Evolutionary conservation across 169 alveolate genomes (phyloP), one percentile per base, ranked within the genome.

Genomic region (Toxoplasma gondii): DNA sequence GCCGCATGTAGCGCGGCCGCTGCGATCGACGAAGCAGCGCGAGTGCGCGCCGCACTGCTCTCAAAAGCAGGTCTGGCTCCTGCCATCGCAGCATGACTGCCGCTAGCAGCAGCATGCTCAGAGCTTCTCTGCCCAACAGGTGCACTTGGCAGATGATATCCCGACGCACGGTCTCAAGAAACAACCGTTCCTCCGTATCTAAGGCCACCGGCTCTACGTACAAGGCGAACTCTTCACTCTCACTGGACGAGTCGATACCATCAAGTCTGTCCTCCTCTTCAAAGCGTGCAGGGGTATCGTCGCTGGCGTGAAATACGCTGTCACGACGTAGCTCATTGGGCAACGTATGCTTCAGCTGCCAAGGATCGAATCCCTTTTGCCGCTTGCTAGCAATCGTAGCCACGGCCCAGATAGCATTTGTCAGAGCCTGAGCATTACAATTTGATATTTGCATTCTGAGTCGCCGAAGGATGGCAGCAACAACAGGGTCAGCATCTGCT

Each of bases 101-200:
- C 39, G 84, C 39, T 1, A 74, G 84, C 84, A 74, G 43, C 84
- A 74, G 84, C 84, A 74, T 74, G 43, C 84, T 74, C 39, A 74
- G 84, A 17, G 84, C 49, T n/a, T 31, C 84, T n/a, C 19, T 74
- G 39, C 43, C 84, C 19, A 74, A 12, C 49, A 34, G 38, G 43
- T 17, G 45, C 44, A 74, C 44, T n/a, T 74, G 84, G 16, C 17
- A 9, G 39, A 2, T 36, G 27, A 74, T 17, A 17, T n/a, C 0
- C 43, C n/a, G 10, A 12, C 84, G 45, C 24, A 74, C 84, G 2
- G 84, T 36, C 27, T 31, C 84, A 36, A 74, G 84, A n/a, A 74
- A 74, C 44, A 36, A 7, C 43, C n/a, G 17, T 74, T 74, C 84
- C 44, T 34, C 84, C 84, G 12, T 41, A 34, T 17, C 19, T 12